Percentiles rank a stretch among this genome's conserved stretches.
These are phyloP conservation scores for Ploettnerulaceae sp. DNA, from an alignment of 2,329 filamentous ascomycete genomes.

Conservation along the genomic window DNA sequence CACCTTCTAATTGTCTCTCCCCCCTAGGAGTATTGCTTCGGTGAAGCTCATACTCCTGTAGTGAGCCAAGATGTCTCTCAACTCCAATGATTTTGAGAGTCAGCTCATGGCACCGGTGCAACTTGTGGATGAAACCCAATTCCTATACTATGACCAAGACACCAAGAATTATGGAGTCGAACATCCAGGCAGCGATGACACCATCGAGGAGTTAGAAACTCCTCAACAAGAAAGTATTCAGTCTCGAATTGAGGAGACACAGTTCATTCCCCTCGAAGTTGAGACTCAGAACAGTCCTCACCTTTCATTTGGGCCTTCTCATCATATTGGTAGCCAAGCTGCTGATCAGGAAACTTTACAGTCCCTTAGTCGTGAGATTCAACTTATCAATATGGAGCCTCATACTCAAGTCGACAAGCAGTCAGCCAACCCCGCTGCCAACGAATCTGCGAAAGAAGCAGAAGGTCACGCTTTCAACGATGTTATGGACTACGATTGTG, in stretches of 20 bases:
- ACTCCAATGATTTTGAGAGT: not conserved
- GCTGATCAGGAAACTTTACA: slow-evolving; percentile 8
- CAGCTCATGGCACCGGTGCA: not conserved
- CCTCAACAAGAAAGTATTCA: slow-evolving; percentile 11
- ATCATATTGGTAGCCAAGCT: too few relatives aligned
- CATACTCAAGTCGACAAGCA: not conserved
- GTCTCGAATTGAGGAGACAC: slow-evolving; percentile 22
- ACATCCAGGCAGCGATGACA: not conserved
- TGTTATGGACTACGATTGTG: not conserved
- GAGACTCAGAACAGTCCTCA: slow-evolving; percentile 20
- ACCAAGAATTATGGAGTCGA: not conserved
- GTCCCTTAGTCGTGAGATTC: slow-evolving; percentile 22
- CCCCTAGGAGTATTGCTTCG: not conserved
- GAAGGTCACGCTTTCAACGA: not conserved
- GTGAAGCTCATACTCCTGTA: not conserved
- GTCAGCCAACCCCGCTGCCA: too few relatives aligned
- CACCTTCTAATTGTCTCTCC: too few relatives aligned
- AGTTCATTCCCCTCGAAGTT: slow-evolving; percentile 21
- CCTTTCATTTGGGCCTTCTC: too few relatives aligned
- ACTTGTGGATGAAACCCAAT: too few relatives aligned
- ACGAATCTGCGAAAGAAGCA: not conserved
- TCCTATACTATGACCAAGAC: too few relatives aligned
- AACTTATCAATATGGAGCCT: slow-evolving; percentile 22
- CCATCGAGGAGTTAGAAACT: not conserved
- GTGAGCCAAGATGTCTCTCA: not conserved